Base-by-base conservation (phyloP, 345 rosid species). In the Corymbia maculata region DNA sequence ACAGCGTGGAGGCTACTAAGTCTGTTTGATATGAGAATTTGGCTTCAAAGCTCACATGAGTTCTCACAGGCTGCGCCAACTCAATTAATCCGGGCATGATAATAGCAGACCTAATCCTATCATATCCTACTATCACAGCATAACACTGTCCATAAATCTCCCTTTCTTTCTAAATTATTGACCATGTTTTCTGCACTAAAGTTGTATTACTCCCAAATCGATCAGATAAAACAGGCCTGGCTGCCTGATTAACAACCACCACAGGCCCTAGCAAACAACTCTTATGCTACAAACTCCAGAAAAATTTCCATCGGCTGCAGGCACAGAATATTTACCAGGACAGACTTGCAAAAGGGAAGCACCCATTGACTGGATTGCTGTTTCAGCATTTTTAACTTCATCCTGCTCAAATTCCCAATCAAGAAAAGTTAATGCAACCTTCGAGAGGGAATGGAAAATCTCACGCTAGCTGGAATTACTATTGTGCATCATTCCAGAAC, bases 301-400 rank as follows among this genome's bases (percentile, higher is more conserved):
- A 17, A 85, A 17, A 30, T 51, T 26, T 15, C 26, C 12, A 85
- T 49, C 2, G 2, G 64, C 86, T 75, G 88, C 28, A 51, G 8
- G 86, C 51, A 26, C 17, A 44, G 42, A 17, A 87, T 68, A 82
- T 86, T 80, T 42, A 96, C 99, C 98, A 87, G 94, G 86, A 88
- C 92, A 92, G 75, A 94, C 89, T 88, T 95, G 91, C 90, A 96
- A 89, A 80, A 92, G 9, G 24, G 97, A 96, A 91, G 95, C 97
- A 42, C 99, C 99, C 95, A 97, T 92, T 79, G 93, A 89, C 80
- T 91, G 92, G 90, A 96, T 92, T 85, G 99, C 97, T 91, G 90
- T 96, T 89, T 94, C 95, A 10, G 97, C 97, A 88, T 89, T 94
- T 88, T 89, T 92, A 61, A 95, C 95, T 92, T 96, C 98, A 64